Base-by-base conservation (phyloP, 2,329 filamentous ascomycete genomes). In the Elsinoe australis region DNA sequence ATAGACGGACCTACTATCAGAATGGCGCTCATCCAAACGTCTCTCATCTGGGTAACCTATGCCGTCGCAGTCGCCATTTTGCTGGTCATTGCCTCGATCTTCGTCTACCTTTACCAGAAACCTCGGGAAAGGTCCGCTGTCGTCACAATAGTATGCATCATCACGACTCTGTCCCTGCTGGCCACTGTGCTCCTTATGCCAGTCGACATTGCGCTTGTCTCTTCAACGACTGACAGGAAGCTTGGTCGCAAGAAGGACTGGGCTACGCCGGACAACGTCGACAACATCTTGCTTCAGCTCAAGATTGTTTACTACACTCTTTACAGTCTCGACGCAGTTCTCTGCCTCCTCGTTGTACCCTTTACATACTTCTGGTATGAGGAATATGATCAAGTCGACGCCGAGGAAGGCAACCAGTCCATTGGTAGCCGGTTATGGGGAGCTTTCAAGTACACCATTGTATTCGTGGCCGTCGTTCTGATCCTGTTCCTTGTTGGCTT, bases 281-380 rank as follows among this genome's bases (percentile, higher is more conserved):
- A 85, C 54, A 76, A 78, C 53, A 94, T 96, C 49, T 72, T 90
- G 12, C 74, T 80, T 53, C 87, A 86, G 0, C 74, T 98, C 54
- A 86, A 86, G 64, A 76, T 94, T 51, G 84, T 95, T 50, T 98
- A 98, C 70, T 96, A 96, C 67, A 75, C 81, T 0, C 75, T 98
- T 0, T 98, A 96, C 70, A 92, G 86, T 58, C 71, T 95, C 56
- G 92, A 98, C 65, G 86, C 88, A 1, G 64, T 95, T 4, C 78
- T 98, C 8, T 98, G 92, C 61, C 73, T 98, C 36, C 65, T 96
- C 14, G 78, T 95, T 35, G 84, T 96, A 15, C 92, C 92, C 0
- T 98, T 98, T 62, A 84, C 89, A 39, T 98, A 98, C 71, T 98
- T 98, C 65, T 95, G 85, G 80, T 92, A 94, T 61, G 92, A 98